Conservation (phyloP, 768 basidiomycete genomes). For the Tylopilus balloui region DNA sequence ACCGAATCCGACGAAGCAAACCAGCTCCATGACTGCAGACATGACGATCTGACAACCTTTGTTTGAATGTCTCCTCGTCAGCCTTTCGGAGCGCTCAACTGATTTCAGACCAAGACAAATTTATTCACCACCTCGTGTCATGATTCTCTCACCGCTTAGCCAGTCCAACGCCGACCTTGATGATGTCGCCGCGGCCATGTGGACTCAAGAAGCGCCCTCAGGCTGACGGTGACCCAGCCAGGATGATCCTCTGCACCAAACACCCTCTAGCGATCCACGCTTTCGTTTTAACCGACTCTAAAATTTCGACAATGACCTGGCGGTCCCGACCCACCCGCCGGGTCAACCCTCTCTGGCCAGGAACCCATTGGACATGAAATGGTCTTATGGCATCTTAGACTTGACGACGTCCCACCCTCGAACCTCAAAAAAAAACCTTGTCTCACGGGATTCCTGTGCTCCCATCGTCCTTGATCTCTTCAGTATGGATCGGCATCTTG, state of each 20-base stretch:
- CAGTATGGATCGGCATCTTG: neutral
- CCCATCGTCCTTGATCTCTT: neutral
- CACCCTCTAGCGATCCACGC: slow-evolving; percentile 3
- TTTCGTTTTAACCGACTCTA: neutral
- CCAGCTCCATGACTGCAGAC: neutral
- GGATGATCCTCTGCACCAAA: neutral
- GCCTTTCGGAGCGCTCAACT: too few relatives aligned
- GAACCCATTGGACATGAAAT: neutral
- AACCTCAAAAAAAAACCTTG: neutral
- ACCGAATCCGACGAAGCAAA: neutral
- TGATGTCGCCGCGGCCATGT: neutral
- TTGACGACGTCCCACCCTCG: neutral
- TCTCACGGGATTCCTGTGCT: neutral
- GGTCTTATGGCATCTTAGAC: neutral
- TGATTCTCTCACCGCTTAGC: neutral
- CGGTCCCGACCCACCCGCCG: neutral
- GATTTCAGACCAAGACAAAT: too few relatives aligned
- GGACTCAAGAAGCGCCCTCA: neutral
- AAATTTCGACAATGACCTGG: neutral
- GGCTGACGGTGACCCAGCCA: neutral
- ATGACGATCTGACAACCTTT: neutral
- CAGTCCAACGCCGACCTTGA: neutral
- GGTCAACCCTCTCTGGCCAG: neutral
- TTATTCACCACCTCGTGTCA: too few relatives aligned
- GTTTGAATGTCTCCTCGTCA: too few relatives aligned